Evolutionary conservation across 2,329 filamentous ascomycete species (phyloP), one percentile per base, ranked within the genome.

Genomic region (Colletotrichum horii): DNA sequence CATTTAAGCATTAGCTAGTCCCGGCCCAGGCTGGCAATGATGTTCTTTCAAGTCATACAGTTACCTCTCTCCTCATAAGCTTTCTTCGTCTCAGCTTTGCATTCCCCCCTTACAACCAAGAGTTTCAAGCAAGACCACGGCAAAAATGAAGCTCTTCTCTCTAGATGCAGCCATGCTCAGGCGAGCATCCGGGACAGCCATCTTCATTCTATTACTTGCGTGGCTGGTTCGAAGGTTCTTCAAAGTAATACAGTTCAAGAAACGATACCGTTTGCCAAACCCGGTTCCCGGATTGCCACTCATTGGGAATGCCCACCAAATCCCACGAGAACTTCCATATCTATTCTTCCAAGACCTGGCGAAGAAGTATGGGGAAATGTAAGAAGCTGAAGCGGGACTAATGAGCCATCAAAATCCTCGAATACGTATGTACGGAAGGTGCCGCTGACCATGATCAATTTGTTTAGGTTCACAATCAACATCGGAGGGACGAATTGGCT

Each of bases 61-160:
- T 22, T 14, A 11, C 43, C 22, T 48, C n/a, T n/a, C 19, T 15
- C 22, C 19, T 48, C 6, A 14, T 22, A 22, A 3, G 1, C 6
- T 22, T 0, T 6, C 19, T 0, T n/a, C 11, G 11, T 14, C 43
- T 6, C n/a, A 14, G 22, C 22, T 2, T 48, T 8, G 14, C 11
- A 14, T 16, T 16, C 3, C 38, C 12, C 43, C n/a, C 43, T 48
- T 12, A 48, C 43, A 2, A 11, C 19, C 38, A 12, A 3, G n/a
- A 0, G 1, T 6, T 4, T 7, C 1, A 1, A 5, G 19, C 3
- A 48, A 12, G 3, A 9, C n/a, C 43, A 48, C 11, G 43, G 43
- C n/a, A 48, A 14, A 8, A 4, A 48, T 48, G 43, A 22, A 11
- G n/a, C 1, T 22, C n/a, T 11, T 48, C 43, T 22, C 43, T 22